Base-by-base conservation (phyloP, 163 green algal genomes). In the Scenedesmus sp. region DNA sequence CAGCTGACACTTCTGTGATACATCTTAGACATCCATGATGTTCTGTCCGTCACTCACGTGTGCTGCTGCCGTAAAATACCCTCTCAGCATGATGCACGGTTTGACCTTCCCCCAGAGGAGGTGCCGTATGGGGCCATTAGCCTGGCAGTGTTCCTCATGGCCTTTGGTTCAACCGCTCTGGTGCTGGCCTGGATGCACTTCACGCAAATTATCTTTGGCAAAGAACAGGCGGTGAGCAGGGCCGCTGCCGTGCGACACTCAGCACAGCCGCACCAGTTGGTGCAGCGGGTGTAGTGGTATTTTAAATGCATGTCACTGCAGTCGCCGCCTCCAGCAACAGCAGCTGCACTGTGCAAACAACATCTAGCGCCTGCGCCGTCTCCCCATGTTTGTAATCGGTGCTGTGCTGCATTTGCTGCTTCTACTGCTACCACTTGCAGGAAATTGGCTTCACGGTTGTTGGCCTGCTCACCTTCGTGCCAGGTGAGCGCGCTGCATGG, bases 101-200 rank as follows among this genome's bases (percentile, higher is more conserved):
- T 92, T 76, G 88, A 83, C 30, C 7, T 72, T 20, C 59, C 80
- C 5, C 59, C 80, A n/a, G 88, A 92, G 40, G 91, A 94, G n/a
- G 42, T 94, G 2, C 94, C 94, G 0, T 93, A 81, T 26, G 91
- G 51, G 4, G 88, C 94, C 10, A 78, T 96, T 6, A 88, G 88
- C 4, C 85, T 96, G 20, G 93, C 94, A n/a, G 15, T 94, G 0
- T 93, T 95, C 56, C 89, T 96, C 22, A 92, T 83, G 30, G 26
- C 89, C 6, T 94, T 96, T 90, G 94, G 94, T 43, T 79, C 91
- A 0, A 87, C 80, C 7, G 92, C 87, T n/a, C 91, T 95, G 18
- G 92, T 95, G 49, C 86, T 94, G 18, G 94, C 94, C 3, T 96
- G 94, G 94, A 81, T 96, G 68, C 94, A 96, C 88, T 92, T 94